phyloP scores from a whole-genome alignment of 495 filamentous ascomycete genomes.

The Hypomontagnella submonticulosa region DNA sequence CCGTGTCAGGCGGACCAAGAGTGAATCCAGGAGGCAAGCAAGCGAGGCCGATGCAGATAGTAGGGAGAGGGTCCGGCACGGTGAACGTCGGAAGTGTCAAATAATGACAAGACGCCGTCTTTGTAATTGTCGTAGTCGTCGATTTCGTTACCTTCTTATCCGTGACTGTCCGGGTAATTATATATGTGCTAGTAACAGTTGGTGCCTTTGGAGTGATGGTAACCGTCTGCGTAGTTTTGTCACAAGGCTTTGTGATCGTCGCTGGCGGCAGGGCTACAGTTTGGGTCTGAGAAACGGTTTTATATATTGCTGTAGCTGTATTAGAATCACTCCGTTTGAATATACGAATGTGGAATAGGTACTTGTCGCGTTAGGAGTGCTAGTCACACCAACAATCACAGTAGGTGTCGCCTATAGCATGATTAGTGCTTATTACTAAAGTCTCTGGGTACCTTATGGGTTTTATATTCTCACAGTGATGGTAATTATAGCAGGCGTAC shows the following conservation, averaged over 20 bases:
- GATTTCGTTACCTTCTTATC: constrained; percentile 51
- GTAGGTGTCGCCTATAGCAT: constrained; percentile 53
- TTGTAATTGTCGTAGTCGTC: constrained; percentile 49
- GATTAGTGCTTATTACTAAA: background rate
- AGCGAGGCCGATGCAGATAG: constrained; percentile 38
- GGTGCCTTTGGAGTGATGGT: constrained; percentile 49
- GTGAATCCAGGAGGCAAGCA: constrained; percentile 29
- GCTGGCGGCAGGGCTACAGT: constrained; percentile 51
- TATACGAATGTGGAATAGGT: constrained; percentile 2
- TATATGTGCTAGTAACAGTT: constrained; percentile 48
- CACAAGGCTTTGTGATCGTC: constrained; percentile 52
- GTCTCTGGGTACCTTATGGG: background rate
- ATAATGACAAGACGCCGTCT: constrained; percentile 53
- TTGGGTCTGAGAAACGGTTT: constrained; percentile 51
- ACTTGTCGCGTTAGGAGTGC: constrained; percentile 54
- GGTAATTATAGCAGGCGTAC: constrained; percentile 48
- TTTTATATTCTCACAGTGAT: constrained; percentile 47
- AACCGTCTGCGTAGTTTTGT: constrained; percentile 52
- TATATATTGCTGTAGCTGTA: constrained; percentile 46
- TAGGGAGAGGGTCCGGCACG: constrained; percentile 26
- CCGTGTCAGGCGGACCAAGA: constrained; percentile 19
- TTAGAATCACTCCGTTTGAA: constrained; percentile 2
- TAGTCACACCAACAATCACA: constrained; percentile 53
- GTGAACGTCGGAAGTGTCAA: constrained; percentile 38
- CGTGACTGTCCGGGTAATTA: constrained; percentile 51